Base-by-base conservation (phyloP, 2,329 filamentous ascomycete genomes). In the Botryotinia globosa region DNA sequence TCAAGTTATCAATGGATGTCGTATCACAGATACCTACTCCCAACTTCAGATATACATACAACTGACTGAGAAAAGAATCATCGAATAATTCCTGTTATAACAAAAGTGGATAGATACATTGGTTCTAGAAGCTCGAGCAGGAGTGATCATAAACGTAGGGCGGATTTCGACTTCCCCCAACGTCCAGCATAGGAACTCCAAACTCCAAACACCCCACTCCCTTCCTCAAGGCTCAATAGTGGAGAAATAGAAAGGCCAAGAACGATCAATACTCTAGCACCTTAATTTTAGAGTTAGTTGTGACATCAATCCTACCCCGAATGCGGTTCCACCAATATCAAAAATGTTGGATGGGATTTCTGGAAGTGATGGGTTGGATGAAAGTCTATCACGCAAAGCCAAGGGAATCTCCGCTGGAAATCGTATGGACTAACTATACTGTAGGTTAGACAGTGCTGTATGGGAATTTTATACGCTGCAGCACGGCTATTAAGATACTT, bases 251-350 rank as follows among this genome's bases (percentile, higher is more conserved):
- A 51, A 51, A n/a, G 25, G 12, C 22, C 5, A n/a, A 3, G 7
- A 14, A 51, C 2, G 12, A 10, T 14, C 48, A n/a, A 51, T n/a
- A 6, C 22, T 22, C 45, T 6, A 48, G 22, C 8, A 48, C 22
- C 45, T 9, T 4, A n/a, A 25, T n/a, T 51, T 51, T 51, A n/a
- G 12, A 51, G 48, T 16, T 51, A n/a, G n/a, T 14, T 16, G 4
- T 25, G n/a, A 51, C 22, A 16, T n/a, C 16, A 4, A 51, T 51
- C 25, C 4, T 48, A 51, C 48, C 48, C 25, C 25, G 16, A 12
- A 5, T n/a, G 12, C 0, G 12, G 0, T n/a, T n/a, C 8, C 25
- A 6, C 25, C 0, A n/a, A n/a, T n/a, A 14, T 51, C 25, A n/a
- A n/a, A 2, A 12, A 51, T 51, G 48, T n/a, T n/a, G 4, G 48